Base-by-base conservation (phyloP, 2,329 filamentous ascomycete genomes). In the Ceratocystis cubensis region DNA sequence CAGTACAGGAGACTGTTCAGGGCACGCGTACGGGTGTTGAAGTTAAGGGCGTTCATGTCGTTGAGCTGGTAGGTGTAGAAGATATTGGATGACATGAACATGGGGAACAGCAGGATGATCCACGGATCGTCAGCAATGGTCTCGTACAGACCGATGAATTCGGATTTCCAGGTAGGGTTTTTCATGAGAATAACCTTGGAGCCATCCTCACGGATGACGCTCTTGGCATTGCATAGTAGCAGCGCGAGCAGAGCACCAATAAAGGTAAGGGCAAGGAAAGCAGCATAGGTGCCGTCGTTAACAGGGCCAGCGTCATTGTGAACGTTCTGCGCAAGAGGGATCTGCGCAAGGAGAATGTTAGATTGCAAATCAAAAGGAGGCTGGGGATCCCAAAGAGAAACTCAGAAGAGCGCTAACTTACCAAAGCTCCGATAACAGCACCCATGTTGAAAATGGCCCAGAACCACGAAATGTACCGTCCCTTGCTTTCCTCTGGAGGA, bases 391-490 rank as follows among this genome's bases (percentile, higher is more conserved):
- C 22, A 30, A 15, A 13, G 10, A 61, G 63, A 61, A 50, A 25
- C 20, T 20, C 68, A 30, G 33, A 10, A 50, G 13, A 17, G 10
- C 46, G 64, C 61, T 15, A 66, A 73, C 77, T 71, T 73, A 80
- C 77, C 71, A 87, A 76, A 72, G 87, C 85, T 69, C 92, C 92
- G 75, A 96, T 90, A 69, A 96, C 91, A 72, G 86, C 91, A 71
- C 92, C 92, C 68, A 92, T 76, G 76, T 96, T 96, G 81, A 96
- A 96, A 72, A 96, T 95, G 75, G 91, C 86, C 92, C 92, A 96
- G 78, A 96, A 96, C 78, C 85, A 86, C 69, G 88, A 88, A 74
- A 96, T 96, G 75, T 91, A 96, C 68, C 87, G 86, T 57, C 92
- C 92, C 80, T 96, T 96, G 70, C 84, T 83, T 44, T 84, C 76